A percentile compares a stretch with the other conserved stretches of the same genome.
phyloP scores from a whole-genome alignment of 2,329 filamentous ascomycete genomes.

The Byssothecium circinans region DNA sequence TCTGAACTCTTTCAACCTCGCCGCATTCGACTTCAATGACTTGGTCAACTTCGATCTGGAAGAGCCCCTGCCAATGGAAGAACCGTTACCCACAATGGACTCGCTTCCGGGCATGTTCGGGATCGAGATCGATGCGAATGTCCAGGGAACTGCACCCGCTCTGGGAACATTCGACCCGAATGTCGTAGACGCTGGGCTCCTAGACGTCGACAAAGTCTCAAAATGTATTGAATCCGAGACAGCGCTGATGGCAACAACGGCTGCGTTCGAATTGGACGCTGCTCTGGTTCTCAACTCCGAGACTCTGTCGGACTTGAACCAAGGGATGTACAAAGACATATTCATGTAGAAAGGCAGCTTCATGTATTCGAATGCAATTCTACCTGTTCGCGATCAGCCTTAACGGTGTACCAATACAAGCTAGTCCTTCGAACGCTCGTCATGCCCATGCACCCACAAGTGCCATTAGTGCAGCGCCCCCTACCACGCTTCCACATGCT shows the following conservation, averaged over 20 bases:
- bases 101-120: conserved; percentile 15
- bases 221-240: conserved; percentile 4
- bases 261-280: conserved; percentile 22
- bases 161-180: conserved; percentile 14
- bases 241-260: conserved; percentile 7
- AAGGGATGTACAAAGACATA: background rate
- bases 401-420: conserved; percentile 2
- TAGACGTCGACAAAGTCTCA: conserved; percentile 2
- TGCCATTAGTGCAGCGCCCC: conserved; percentile 65
- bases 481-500: conserved; percentile 63
- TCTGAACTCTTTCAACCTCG: conserved; percentile 15
- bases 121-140: conserved; percentile 18
- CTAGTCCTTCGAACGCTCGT: background rate
- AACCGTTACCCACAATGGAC: conserved; percentile 8
- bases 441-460: conserved; percentile 68
- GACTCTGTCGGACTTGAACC: background rate
- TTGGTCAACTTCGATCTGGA: conserved; percentile 26
- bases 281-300: conserved; percentile 13
- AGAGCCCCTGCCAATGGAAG: conserved; percentile 8
- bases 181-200: conserved; percentile 1
- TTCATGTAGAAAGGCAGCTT: background rate
- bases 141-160: conserved; percentile 9
- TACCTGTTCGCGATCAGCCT: background rate
- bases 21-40: conserved; percentile 31
- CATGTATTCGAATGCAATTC: background rate